Evolutionary conservation across 2,329 filamentous ascomycete species (phyloP).

Genomic region (Stagonosporopsis chrysanthemi): DNA sequence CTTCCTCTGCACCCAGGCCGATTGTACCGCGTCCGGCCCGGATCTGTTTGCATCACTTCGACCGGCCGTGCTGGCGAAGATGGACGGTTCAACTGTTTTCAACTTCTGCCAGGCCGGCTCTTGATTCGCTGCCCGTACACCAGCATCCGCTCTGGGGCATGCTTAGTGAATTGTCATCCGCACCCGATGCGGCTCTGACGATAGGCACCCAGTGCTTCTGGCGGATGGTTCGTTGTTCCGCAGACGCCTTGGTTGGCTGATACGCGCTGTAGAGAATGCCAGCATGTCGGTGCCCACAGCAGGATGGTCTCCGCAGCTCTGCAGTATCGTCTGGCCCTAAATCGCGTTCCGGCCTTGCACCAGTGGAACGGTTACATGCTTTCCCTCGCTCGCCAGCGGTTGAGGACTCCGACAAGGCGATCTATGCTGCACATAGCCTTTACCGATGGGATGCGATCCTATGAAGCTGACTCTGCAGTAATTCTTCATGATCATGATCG

Average conservation of each 20-base stretch:
- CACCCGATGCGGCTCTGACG: conserved; percentile 4
- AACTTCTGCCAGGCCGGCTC: conserved; percentile 1
- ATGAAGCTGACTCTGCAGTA: background rate
- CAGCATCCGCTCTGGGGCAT: background rate
- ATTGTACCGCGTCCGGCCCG: conserved; percentile 11
- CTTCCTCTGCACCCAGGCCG: background rate
- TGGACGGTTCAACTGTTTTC: background rate
- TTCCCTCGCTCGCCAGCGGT: background rate
- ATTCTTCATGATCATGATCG: background rate
- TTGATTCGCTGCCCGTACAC: background rate
- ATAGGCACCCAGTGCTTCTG: conserved; percentile 11
- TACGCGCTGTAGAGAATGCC: background rate
- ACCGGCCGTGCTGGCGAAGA: background rate
- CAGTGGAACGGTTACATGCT: background rate
- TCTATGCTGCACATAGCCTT: background rate
- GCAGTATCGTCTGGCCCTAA: background rate
- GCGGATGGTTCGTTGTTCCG: background rate
- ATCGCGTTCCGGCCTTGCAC: background rate
- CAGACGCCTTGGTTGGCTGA: background rate
- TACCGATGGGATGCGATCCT: background rate
- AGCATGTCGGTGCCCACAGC: background rate
- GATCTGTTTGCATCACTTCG: background rate
- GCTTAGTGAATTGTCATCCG: background rate
- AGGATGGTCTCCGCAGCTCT: background rate
- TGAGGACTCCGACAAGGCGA: background rate